A percentile compares a stretch with the other conserved stretches of the same genome.
These are phyloP conservation scores for Paraleonurus japonicus DNA, from an alignment of 257 asterid genomes.

Conservation along the genomic window DNA sequence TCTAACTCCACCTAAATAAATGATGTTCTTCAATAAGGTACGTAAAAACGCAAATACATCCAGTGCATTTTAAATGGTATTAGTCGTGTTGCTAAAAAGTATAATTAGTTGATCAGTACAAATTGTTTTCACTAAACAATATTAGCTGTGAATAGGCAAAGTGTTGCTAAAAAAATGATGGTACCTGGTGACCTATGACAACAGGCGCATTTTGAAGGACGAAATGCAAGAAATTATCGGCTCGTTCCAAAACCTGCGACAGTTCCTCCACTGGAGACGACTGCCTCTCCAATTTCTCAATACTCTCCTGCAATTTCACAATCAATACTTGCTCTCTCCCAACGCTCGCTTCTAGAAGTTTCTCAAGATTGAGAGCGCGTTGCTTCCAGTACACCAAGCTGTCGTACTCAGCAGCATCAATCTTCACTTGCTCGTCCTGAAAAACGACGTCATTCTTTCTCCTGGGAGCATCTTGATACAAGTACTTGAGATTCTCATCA, in stretches of 20 bases:
- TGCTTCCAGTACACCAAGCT: constrained; percentile 76
- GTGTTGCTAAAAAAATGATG: background rate
- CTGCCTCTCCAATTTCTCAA: constrained; percentile 71
- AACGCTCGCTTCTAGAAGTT: constrained; percentile 61
- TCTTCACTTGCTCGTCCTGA: constrained; percentile 47
- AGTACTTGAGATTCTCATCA: constrained; percentile 65
- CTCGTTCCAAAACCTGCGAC: constrained; percentile 73
- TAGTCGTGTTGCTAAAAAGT: no score
- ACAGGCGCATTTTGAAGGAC: constrained; percentile 94
- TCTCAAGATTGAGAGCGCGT: constrained; percentile 57
- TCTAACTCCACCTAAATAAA: background rate
- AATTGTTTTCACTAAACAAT: no score
- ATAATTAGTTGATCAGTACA: no score
- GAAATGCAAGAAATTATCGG: constrained; percentile 87
- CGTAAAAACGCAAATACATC: background rate
- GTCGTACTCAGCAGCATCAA: constrained; percentile 72
- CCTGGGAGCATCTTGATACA: constrained; percentile 56
- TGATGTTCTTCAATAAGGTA: background rate
- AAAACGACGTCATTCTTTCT: constrained; percentile 47
- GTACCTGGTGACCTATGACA: constrained; percentile 94
- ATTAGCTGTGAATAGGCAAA: no score
- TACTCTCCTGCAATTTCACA: constrained; percentile 78
- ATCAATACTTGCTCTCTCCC: constrained; percentile 53
- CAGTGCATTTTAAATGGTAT: no score
- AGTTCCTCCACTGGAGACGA: constrained; percentile 86